These are phyloP conservation scores for Strobilomyces confusus DNA, from an alignment of 768 basidiomycete genomes.

Conservation along the genomic window DNA sequence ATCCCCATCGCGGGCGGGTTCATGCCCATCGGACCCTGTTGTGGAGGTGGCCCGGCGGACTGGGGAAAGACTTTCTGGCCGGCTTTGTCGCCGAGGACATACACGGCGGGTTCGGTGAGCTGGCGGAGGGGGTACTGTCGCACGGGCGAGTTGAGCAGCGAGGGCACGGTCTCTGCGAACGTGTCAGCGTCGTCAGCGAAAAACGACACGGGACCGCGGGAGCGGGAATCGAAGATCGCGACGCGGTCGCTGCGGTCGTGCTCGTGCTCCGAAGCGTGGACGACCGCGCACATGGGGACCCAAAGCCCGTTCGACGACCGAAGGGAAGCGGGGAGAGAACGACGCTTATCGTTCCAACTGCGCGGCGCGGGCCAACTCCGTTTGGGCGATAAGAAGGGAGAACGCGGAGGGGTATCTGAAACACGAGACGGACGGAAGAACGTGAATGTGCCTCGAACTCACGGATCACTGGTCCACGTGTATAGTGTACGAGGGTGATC, in stretches of 20 bases:
- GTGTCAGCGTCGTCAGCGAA: slow-evolving; percentile 9
- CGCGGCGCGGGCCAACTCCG: neutral
- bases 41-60: slow-evolving; percentile 32
- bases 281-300: neutral
- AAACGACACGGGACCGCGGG: slow-evolving; percentile 1
- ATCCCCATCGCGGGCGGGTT: slow-evolving; percentile 23
- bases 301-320: neutral
- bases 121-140: slow-evolving; percentile 69
- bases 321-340: neutral
- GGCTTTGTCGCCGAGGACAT: slow-evolving; percentile 65
- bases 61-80: slow-evolving; percentile 59
- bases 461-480: slow-evolving; percentile 61
- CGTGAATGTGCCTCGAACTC: slow-evolving; percentile 33
- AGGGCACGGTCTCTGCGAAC: slow-evolving; percentile 52
- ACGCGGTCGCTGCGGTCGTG: neutral
- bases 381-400: slow-evolving; percentile 11
- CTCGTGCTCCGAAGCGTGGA: neutral
- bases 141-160: slow-evolving; percentile 55
- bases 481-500: slow-evolving; percentile 75
- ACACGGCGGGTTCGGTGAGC: slow-evolving; percentile 63
- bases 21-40: slow-evolving; percentile 26
- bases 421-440: slow-evolving; percentile 8
- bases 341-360: neutral
- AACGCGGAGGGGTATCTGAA: slow-evolving; percentile 16
- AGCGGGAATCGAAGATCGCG: neutral